A percentile compares a stretch with the other conserved stretches of the same genome.
These are phyloP conservation scores for Colletotrichum destructivum DNA, from an alignment of 2,329 filamentous ascomycete genomes.

Conservation along the genomic window DNA sequence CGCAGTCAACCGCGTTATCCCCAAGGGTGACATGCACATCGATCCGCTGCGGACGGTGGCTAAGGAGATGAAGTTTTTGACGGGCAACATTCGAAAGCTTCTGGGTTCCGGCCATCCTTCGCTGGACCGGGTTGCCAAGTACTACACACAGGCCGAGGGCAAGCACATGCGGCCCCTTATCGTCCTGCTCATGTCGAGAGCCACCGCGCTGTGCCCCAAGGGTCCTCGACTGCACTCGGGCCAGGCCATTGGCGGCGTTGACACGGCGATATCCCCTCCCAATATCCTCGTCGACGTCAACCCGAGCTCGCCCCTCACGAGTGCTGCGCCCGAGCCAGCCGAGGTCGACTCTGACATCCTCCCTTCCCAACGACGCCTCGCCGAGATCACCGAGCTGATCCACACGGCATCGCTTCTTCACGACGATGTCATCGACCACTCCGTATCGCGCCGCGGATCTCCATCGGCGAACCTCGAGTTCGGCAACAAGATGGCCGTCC, in stretches of 20 bases:
- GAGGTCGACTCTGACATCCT: conserved; percentile 77
- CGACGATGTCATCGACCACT: conserved; percentile 98
- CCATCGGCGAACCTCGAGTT: conserved; percentile 95
- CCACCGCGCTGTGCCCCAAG: conserved; percentile 85
- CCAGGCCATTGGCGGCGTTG: conserved; percentile 63
- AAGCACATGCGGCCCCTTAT: conserved; percentile 97
- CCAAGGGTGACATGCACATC: conserved; percentile 78
- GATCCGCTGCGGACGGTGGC: conserved; percentile 92
- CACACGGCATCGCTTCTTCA: conserved; percentile 97
- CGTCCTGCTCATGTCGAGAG: conserved; percentile 95
- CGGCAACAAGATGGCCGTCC: conserved; percentile 98
- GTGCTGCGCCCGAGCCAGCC: conserved; percentile 58
- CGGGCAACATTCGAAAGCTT: conserved; percentile 93
- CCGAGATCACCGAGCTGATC: conserved; percentile 97
- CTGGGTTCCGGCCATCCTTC: conserved; percentile 95
- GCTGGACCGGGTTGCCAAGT: conserved; percentile 95
- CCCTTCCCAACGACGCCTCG: conserved; percentile 91
- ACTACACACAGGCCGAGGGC: conserved; percentile 96
- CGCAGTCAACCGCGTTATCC: conserved; percentile 72
- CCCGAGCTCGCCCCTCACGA: conserved; percentile 70
- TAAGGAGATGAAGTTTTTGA: conserved; percentile 97
- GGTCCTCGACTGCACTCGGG: conserved; percentile 55
- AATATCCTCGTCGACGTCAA: conserved; percentile 84
- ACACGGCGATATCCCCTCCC: conserved; percentile 69
- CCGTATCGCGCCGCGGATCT: conserved; percentile 84